Percentiles rank a stretch among this genome's conserved stretches.
Evolutionary conservation across 371 early-diverging fungal species (phyloP).

Genomic region (Mucor plumbeus): DNA sequence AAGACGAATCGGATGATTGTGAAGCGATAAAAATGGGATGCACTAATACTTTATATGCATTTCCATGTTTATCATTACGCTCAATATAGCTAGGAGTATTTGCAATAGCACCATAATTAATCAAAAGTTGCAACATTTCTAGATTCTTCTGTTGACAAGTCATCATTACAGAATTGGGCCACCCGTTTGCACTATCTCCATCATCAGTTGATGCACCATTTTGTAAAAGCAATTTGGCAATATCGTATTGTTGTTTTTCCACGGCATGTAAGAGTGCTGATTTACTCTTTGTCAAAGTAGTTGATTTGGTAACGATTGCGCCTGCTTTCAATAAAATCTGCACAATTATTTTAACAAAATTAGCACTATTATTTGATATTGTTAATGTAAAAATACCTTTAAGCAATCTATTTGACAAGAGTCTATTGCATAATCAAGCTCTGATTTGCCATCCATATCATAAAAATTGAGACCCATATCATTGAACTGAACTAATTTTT

Average conservation of each 20-base stretch:
- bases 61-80: conserved; percentile 6
- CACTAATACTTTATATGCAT: conserved; percentile 16
- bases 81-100: conserved; percentile 24
- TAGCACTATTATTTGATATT: not conserved
- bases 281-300: conserved; percentile 1
- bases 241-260: conserved; percentile 19
- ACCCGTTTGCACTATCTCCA: conserved; percentile 33
- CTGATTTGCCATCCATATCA: conserved; percentile 45
- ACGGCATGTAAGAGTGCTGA: conserved; percentile 36
- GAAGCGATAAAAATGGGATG: conserved; percentile 40
- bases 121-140: conserved; percentile 34
- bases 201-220: conserved; percentile 32
- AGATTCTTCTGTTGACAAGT: conserved; percentile 36
- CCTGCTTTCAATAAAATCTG: conserved; percentile 32
- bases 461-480: conserved; percentile 19
- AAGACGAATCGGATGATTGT: not conserved
- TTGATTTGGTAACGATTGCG: conserved; percentile 14
- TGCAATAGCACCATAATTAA: conserved; percentile 25
- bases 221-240: conserved; percentile 37
- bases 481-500: conserved; percentile 24
- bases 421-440: conserved; percentile 54
- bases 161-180: conserved; percentile 44
- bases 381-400: conserved; percentile 23
- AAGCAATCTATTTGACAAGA: conserved; percentile 24
- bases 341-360: not conserved